Evolutionary conservation across 2,329 filamentous ascomycete genomes (phyloP).

Genomic region (Ophiostoma ulmi): DNA sequence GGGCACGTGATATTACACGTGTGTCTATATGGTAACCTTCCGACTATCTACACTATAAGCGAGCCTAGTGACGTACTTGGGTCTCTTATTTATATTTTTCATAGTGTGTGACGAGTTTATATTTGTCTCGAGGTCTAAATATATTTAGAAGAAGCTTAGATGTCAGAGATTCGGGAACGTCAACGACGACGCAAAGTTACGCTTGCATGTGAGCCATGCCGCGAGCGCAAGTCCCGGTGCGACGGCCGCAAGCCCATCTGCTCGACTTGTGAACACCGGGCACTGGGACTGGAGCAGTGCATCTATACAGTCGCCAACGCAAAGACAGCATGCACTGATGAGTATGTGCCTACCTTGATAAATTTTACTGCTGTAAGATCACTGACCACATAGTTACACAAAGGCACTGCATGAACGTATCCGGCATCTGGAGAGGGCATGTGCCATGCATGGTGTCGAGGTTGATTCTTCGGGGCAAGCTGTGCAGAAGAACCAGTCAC

Average conservation of each 20-base stretch:
- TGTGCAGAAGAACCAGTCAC: neutral
- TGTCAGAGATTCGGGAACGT: slow-evolving; percentile 15
- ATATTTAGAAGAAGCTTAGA: neutral
- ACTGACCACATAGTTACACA: slow-evolving; percentile 18
- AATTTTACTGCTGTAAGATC: too few relatives aligned
- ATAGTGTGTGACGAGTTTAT: neutral
- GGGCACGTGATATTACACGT: neutral
- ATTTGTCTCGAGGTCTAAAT: neutral
- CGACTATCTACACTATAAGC: neutral
- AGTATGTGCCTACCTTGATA: slow-evolving; percentile 14
- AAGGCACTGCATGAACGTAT: slow-evolving; percentile 25
- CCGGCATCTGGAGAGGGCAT: slow-evolving; percentile 23
- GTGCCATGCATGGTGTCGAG: slow-evolving; percentile 21
- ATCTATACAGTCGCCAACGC: slow-evolving; percentile 23
- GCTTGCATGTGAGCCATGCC: slow-evolving; percentile 41
- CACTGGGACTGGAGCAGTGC: slow-evolving; percentile 24
- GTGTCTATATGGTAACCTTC: neutral
- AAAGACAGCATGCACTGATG: slow-evolving; percentile 23
- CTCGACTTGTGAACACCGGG: slow-evolving; percentile 38
- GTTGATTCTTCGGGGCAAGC: slow-evolving; percentile 13
- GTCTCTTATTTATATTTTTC: neutral
- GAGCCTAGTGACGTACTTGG: neutral
- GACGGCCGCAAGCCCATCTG: slow-evolving; percentile 43
- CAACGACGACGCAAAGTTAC: slow-evolving; percentile 31
- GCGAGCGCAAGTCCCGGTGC: slow-evolving; percentile 40